Base-by-base conservation (phyloP, 192 early-diverging fungal genomes). In the Coemansia sp. region DNA sequence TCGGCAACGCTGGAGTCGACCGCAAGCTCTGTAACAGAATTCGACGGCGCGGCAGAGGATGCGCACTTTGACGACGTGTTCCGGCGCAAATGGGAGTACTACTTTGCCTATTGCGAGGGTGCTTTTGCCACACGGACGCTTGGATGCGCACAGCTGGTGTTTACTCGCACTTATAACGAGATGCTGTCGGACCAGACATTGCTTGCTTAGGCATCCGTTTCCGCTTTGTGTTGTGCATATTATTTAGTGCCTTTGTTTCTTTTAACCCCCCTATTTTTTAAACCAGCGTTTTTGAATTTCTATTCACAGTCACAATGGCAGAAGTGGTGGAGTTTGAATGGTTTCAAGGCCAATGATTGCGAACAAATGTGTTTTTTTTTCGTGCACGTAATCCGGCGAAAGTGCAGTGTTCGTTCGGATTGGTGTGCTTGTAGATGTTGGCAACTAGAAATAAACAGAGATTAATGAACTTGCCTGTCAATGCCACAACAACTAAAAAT, bases 41-140 rank as follows among this genome's bases (percentile, higher is more conserved):
- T 67, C 19, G 65, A 49, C 13, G 10, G 6, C 25, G n/a, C 38
- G 5, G 9, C 19, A 40, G 59, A 32, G 38, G 38, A 13, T 11
- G 38, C 33, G 23, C 33, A 36, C 5, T 57, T 57, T 73, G 75
- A 83, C 63, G 73, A 81, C 33, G 83, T 84, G 53, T 92, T 92
- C 64, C 82, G 81, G 63, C 82, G 89, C 62, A 89, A 89, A 71
- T 92, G 87, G 86, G 88, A 90, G 67, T 92, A 85, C 70, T 92
- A 92, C 74, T 92, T 92, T 82, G 86, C 88, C 6, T 92, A 89
- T 72, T 92, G 91, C 63, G 89, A 91, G 62, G 89, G 86, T 29
- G 91, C 89, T 0, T 92, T 91, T 73, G 84, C 82, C 25, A 85
- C 85, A 6, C 75, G 88, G n/a, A 86, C 86, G 1, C 80, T 92